Base-by-base conservation (phyloP, 2,329 filamentous ascomycete genomes). In the Dothideomycetes sp. region DNA sequence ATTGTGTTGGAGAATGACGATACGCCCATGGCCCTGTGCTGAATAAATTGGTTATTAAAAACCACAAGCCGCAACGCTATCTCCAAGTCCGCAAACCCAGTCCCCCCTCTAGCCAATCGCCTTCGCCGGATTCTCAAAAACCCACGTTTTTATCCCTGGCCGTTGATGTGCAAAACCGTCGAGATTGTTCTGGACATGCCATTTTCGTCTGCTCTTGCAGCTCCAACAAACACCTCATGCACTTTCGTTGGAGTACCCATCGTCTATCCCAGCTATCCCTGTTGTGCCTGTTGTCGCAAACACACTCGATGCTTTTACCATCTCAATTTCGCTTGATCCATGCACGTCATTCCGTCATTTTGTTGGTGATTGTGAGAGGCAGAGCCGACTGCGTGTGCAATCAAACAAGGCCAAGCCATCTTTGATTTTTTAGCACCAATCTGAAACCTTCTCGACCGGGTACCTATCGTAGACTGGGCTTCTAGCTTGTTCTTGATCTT, bases 91-190 rank as follows among this genome's bases (percentile, higher is more conserved):
- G 35, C 35, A 24, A 30, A 31, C 35, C 11, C 19, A 17, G 31
- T 31, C 17, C 6, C 13, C 28, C 4, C 6, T 13, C 4, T 16
- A 19, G 13, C 35, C 35, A 39, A 39, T 39, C 25, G 31, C 3
- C 12, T 19, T 15, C 8, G 10, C 13, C 9, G 13, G 12, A 2
- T 15, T 13, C 11, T 11, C 19, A 9, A 8, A 16, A 39, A 30
- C 15, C 35, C 35, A 39, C 35, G 35, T 39, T 39, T 39, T 31
- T 25, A 39, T 39, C 35, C n/a, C n/a, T 39, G 35, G 35, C 27
- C 18, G 16, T n/a, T 15, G n/a, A 31, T 39, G 35, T 39, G 35
- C 35, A 39, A 39, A 39, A 6, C 19, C 15, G 23, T 39, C 27
- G n/a, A 31, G 19, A 19, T 17, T 11, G 9, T 23, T 39, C 35